Evolutionary conservation across 192 early-diverging fungal genomes (phyloP), one percentile per base, ranked within the genome.

Genomic region (Umbelopsis vinacea): DNA sequence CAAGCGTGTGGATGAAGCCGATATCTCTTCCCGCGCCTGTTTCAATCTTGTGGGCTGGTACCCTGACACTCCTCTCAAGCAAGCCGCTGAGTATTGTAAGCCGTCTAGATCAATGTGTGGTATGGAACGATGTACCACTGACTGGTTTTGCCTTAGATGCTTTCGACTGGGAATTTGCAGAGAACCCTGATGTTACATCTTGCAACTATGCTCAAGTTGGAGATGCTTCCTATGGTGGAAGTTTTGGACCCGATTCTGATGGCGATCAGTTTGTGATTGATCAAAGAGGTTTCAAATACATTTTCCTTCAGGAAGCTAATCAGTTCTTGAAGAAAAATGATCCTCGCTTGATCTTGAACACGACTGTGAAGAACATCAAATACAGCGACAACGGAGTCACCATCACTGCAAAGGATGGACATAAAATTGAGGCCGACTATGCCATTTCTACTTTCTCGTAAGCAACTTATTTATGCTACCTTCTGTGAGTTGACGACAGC

Each of bases 381-480:
- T 76, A 76, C 10, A 67, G 22, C 22, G 46, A 79, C 10, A 26
- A 66, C 0, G 69, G 67, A 11, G 81, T 82, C 4, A 79, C 71
- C 4, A 35, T 82, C 7, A 45, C 71, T 21, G 76, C 81, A n/a
- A 53, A 76, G 12, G 24, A 67, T 7, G 74, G 74, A 8, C 52
- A 69, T 19, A 80, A 40, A 6, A 63, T 79, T 43, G 38, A 74
- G 21, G 81, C 81, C 6, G 81, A 82, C n/a, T 82, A 82, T 70
- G 81, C 79, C 10, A 76, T 82, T 38, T 48, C 57, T 29, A 82
- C 81, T 11, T 80, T 82, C 21, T 79, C 81, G 43, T 78, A 78
- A 70, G 72, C 40, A 43, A 50, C 15, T 50, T n/a, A 15, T 48
- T 48, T 50, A 10, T 19, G 7, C 17, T 5, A 6, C n/a, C 15